Conservation (phyloP, 306 rosid genomes). For the Geum urbanum region DNA sequence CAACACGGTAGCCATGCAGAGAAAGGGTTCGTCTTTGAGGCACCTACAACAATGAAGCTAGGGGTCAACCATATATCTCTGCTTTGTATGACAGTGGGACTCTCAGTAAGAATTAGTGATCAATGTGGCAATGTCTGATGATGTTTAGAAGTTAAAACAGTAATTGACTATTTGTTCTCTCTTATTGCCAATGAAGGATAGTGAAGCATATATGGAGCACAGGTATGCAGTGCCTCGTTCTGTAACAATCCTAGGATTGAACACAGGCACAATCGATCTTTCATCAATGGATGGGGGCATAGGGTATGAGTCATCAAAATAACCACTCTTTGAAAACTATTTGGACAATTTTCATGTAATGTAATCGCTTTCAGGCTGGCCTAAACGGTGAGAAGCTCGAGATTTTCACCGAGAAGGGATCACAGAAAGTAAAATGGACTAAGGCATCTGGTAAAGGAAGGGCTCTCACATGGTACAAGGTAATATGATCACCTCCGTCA, state of each 20-base stretch:
- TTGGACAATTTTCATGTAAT: background rate
- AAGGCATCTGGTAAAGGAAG: slow-evolving; percentile 20
- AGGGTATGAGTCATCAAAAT: slow-evolving; percentile 50
- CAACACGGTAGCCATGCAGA: slow-evolving; percentile 63
- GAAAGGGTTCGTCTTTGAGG: slow-evolving; percentile 44
- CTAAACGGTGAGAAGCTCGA: slow-evolving; percentile 44
- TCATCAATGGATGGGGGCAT: slow-evolving; percentile 59
- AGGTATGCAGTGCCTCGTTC: slow-evolving; percentile 68
- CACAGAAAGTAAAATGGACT: slow-evolving; percentile 42
- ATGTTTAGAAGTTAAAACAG: slow-evolving; percentile 1
- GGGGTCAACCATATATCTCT: slow-evolving; percentile 55
- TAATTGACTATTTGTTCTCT: background rate
- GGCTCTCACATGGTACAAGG: slow-evolving; percentile 75
- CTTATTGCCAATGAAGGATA: slow-evolving; percentile 48
- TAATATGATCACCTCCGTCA: slow-evolving; percentile 24
- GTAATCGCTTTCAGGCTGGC: slow-evolving; percentile 45
- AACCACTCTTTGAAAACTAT: background rate
- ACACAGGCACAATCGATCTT: slow-evolving; percentile 50
- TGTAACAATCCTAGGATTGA: slow-evolving; percentile 53
- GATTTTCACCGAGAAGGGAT: slow-evolving; percentile 46
- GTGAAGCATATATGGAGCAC: slow-evolving; percentile 96
- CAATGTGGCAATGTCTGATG: background rate
- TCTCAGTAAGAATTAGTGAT: slow-evolving; percentile 53
- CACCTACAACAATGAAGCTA: slow-evolving; percentile 27
- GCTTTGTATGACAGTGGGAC: slow-evolving; percentile 57